Evolutionary conservation across 2,329 filamentous ascomycete genomes (phyloP), one percentile per base, ranked within the genome.

Genomic region (Arthroderma sp.): DNA sequence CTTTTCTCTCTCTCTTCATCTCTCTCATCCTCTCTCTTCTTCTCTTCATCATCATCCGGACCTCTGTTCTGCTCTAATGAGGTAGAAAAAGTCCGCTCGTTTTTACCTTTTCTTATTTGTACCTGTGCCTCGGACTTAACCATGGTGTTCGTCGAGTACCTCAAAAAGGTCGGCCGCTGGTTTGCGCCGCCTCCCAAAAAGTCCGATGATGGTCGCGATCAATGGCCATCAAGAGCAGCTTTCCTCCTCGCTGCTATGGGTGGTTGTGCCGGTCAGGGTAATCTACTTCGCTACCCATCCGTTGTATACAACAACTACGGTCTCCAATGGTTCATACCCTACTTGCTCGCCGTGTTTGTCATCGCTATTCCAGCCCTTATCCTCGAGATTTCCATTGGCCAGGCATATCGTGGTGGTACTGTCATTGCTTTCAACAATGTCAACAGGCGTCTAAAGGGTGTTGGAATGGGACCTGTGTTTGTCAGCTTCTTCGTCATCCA

Each of bases 291-390:
- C 29, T 77, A 77, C 48, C 74, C 74, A 2, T 76, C 72, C 0
- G 70, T 74, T 34, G 68, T 76, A 2, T 78, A 74, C 66, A 77
- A 77, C 60, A 77, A 77, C 55, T 67, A 74, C 45, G 74, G 74
- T 2, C 61, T 77, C 4, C 74, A 77, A 52, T 78, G 74, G 74
- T 78, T 75, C 56, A 69, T 77, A 11, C 74, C 74, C 0, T 78
- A 77, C 49, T 54, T 77, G 4, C 59, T 77, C 45, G 70, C 71
- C 4, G 66, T 77, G 10, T 71, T 74, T 46, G 57, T 76, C 7
- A 66, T 78, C 46, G 73, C 73, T 33, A 76, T 77, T 38, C 74
- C 74, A 0, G 66, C 69, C 0, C 64, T 77, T 33, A 67, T 76
- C 8, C 66, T 77, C 22, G 74, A 78, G 54, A 74, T 77, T 42